Base-by-base conservation (phyloP, 768 basidiomycete genomes). In the Boletellus emodensis region DNA sequence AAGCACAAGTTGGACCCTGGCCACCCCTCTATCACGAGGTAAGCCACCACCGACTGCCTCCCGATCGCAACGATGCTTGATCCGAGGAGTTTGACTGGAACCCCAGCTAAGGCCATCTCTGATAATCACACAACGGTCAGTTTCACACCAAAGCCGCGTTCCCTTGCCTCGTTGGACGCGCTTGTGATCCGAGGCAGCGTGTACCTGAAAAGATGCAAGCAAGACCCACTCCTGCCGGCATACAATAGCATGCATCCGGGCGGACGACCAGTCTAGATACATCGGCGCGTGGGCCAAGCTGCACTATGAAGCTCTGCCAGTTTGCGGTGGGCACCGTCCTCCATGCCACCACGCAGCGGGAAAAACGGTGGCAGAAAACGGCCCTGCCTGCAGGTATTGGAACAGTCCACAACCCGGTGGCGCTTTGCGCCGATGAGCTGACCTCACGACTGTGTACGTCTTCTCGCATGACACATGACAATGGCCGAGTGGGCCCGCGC, bases 61-160 rank as follows among this genome's bases (percentile, higher is more conserved):
- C 39, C 12, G 20, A 26, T 40, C 26, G 36, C 5, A 26, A 26
- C 5, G 24, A 26, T 4, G 24, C 40, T 44, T 49, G 52, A 61
- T 61, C 56, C 59, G 62, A 58, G 62, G 55, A 44, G 41, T 44
- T 48, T 15, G 22, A 22, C 42, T 18, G 18, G 12, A 13, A 32
- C 26, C 24, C 24, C 24, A 26, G 24, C 24, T 26, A 20, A 20
- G 20, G 20, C 20, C 20, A 20, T 20, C 20, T 20, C 20, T 20
- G 20, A 20, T 3, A 20, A 20, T 20, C 20, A 20, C 20, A 20
- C 24, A 26, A 26, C 1, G 24, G 24, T 4, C 24, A 26, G 24
- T 7, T 4, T 7, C 24, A 34, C 24, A 22, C 34, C 28, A 26
- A 46, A 30, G 48, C n/a, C 47, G 44, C 41, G 28, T 44, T 51